Evolutionary conservation across 1,284 basidiomycete genomes (phyloP).

Genomic region (Schizophyllum commune): DNA sequence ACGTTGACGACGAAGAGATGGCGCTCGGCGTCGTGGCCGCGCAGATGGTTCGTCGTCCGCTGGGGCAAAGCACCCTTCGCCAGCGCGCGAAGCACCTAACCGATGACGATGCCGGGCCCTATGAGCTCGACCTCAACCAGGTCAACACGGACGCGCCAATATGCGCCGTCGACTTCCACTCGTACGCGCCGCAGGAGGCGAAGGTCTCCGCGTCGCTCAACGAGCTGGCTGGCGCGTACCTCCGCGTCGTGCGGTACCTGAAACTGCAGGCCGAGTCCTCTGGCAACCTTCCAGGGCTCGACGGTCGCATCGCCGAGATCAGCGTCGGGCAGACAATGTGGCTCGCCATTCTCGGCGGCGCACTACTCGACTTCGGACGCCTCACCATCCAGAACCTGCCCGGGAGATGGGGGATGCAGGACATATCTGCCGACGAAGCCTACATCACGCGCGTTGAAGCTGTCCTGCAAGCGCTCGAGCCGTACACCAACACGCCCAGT

Average conservation of each 20-base stretch:
- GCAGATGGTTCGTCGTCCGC: conserved; percentile 19
- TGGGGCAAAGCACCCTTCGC: conserved; percentile 15
- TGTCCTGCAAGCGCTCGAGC: too few species aligned
- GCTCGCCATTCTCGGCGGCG: conserved; percentile 20
- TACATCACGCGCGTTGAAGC: too few species aligned
- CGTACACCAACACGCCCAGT: too few species aligned
- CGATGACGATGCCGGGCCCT: conserved; percentile 9
- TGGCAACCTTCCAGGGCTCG: neutral
- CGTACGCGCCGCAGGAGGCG: conserved; percentile 14
- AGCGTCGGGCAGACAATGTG: conserved; percentile 19
- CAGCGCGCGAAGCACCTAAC: conserved; percentile 2
- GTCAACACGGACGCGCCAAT: conserved; percentile 8
- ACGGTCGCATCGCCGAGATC: conserved; percentile 10
- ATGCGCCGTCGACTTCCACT: conserved; percentile 20
- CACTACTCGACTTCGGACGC: conserved; percentile 16
- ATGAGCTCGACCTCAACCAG: conserved; percentile 12
- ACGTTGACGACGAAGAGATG: too few species aligned
- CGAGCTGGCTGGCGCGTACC: conserved; percentile 18
- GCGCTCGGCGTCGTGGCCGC: conserved; percentile 18
- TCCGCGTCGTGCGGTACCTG: conserved; percentile 16
- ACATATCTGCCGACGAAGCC: too few species aligned
- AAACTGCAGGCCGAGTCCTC: conserved; percentile 5
- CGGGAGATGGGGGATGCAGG: too few species aligned
- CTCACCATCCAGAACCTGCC: conserved; percentile 15
- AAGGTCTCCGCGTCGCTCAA: conserved; percentile 17